Conservation (phyloP, 2,329 filamentous ascomycete genomes). For the Trichoderma sp. region DNA sequence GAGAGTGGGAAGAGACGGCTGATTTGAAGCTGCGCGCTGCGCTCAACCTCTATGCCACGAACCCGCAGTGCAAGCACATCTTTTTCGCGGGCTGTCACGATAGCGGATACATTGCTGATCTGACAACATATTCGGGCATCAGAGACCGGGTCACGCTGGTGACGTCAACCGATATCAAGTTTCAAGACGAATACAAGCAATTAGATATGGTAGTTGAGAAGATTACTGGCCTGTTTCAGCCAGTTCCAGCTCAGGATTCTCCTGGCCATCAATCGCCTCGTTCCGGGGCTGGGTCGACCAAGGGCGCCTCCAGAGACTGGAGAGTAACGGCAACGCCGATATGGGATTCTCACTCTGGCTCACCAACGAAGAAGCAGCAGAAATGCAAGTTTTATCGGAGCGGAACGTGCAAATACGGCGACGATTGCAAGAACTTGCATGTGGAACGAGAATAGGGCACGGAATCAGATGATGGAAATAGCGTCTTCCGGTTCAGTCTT, state of each 20-base stretch:
- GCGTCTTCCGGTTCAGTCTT: neutral
- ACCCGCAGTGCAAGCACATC: slow-evolving; percentile 64
- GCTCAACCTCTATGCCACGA: slow-evolving; percentile 55
- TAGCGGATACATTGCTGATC: slow-evolving; percentile 50
- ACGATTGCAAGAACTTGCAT: neutral
- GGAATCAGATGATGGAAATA: neutral
- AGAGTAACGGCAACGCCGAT: neutral
- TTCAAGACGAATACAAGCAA: slow-evolving; percentile 55
- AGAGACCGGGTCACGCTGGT: slow-evolving; percentile 57
- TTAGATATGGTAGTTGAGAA: slow-evolving; percentile 54
- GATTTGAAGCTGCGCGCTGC: slow-evolving; percentile 60
- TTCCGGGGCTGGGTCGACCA: neutral
- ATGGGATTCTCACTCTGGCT: neutral
- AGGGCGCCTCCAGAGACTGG: neutral
- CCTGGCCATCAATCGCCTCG: neutral
- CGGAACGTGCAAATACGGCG: neutral
- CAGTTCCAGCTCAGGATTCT: neutral
- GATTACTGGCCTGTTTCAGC: slow-evolving; percentile 38
- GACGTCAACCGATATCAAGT: slow-evolving; percentile 46
- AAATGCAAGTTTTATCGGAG: neutral
- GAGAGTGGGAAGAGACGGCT: slow-evolving; percentile 60
- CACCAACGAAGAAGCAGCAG: neutral
- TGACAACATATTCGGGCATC: slow-evolving; percentile 54
- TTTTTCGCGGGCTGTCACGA: slow-evolving; percentile 66
- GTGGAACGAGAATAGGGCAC: neutral